Percentiles rank a stretch among this genome's conserved stretches.
These are phyloP conservation scores for Trametes gibbosa DNA, from an alignment of 768 basidiomycete genomes.

Conservation along the genomic window DNA sequence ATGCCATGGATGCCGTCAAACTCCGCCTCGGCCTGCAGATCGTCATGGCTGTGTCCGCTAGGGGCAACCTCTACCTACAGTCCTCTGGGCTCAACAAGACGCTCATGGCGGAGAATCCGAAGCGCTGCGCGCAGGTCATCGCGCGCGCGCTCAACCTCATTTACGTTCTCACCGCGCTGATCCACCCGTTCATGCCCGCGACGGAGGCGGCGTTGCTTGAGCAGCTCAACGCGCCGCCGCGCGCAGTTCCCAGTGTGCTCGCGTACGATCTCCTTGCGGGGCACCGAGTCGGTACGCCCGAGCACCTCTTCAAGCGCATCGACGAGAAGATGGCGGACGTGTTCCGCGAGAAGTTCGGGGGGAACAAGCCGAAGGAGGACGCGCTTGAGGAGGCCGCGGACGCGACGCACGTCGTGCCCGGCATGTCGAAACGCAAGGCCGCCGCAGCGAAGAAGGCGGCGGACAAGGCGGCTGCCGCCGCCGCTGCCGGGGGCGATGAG, in stretches of 20 bases:
- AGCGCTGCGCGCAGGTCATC: slow-evolving; percentile 87
- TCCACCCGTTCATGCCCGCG: slow-evolving; percentile 96
- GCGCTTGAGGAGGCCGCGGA: slow-evolving; percentile 38
- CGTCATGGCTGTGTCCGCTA: slow-evolving; percentile 85
- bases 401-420: slow-evolving; percentile 43
- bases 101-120: slow-evolving; percentile 75
- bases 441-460: slow-evolving; percentile 43
- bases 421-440: slow-evolving; percentile 53
- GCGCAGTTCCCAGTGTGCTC: slow-evolving; percentile 71
- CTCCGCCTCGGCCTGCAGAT: slow-evolving; percentile 83
- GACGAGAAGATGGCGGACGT: slow-evolving; percentile 85
- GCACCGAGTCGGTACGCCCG: slow-evolving; percentile 82
- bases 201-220: slow-evolving; percentile 76
- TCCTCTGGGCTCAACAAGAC: slow-evolving; percentile 88
- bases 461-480: slow-evolving; percentile 38
- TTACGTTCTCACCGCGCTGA: slow-evolving; percentile 79
- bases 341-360: slow-evolving; percentile 81
- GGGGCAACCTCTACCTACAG: slow-evolving; percentile 94
- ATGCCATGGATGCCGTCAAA: slow-evolving; percentile 90
- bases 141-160: slow-evolving; percentile 91
- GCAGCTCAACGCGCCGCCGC: slow-evolving; percentile 88
- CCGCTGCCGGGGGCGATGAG: slow-evolving; percentile 36
- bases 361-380: slow-evolving; percentile 44
- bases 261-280: slow-evolving; percentile 82
- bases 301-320: slow-evolving; percentile 91